Evolutionary conservation across 306 rosid genomes (phyloP), one percentile per base, ranked within the genome.

Genomic region (Aeschynomene evenia): DNA sequence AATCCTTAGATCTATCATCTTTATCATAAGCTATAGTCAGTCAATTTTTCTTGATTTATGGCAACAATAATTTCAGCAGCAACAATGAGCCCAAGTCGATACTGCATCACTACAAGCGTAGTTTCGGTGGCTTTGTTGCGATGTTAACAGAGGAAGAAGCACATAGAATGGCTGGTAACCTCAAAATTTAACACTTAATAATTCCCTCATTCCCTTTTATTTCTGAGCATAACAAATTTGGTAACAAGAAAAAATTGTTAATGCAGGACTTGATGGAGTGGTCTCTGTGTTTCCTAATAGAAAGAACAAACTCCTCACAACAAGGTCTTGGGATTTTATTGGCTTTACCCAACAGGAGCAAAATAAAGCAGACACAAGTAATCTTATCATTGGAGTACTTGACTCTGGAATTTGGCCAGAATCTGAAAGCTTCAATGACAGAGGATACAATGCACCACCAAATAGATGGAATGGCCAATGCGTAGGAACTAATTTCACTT

Each of bases 291-390:
- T 87, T 53, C 85, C 77, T 5, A 79, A 31, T 34, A 13, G 8
- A 74, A 71, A 68, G 52, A 50, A 21, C 18, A 37, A 68, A 9
- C 84, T 75, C 12, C 85, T 65, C 0, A 88, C 90, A 18, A 88
- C 94, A 60, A 81, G 48, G 66, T 88, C 88, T 1, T 88, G 88
- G 88, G 82, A 88, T 53, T 88, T 88, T 66, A 23, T 88, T 64
- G 94, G 88, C 4, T 79, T 88, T 28, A 67, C 81, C 0, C 13
- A 22, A 7, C 21, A 68, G 0, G 80, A 73, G 15, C n/a, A 58
- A 28, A 73, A n/a, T n/a, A n/a, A 77, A 77, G 13, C n/a, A 20
- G 1, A 7, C 0, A 4, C 20, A 73, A 80, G 80, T 31, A 50
- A 83, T 14, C 11, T 85, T 36, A 79, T 88, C 1, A 9, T 85